Evolutionary conservation across 345 rosid genomes (phyloP).

Genomic region (Eucalyptus sideroxylon): DNA sequence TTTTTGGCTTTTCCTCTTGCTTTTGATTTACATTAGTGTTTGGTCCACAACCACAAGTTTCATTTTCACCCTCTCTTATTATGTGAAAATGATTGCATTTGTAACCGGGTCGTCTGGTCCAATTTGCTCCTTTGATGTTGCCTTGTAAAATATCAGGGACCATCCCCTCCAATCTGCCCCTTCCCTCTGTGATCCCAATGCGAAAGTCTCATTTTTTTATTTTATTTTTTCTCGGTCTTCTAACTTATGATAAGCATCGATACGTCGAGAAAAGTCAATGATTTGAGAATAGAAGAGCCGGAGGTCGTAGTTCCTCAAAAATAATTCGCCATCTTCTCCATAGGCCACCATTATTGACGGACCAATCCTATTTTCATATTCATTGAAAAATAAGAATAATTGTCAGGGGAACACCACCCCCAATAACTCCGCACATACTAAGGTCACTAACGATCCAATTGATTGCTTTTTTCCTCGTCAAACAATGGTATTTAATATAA

Average conservation of each 20-base stretch:
- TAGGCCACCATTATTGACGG: not conserved
- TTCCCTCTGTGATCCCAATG: not conserved
- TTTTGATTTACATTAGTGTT: not conserved
- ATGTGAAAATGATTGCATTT: not conserved
- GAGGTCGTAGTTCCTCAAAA: fast-evolving
- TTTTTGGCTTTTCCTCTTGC: not conserved
- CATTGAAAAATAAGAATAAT: fast-evolving
- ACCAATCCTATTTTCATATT: not conserved
- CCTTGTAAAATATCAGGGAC: not conserved
- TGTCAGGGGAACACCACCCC: not conserved
- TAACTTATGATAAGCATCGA: fast-evolving
- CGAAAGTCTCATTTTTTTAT: not conserved
- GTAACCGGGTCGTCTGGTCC: not conserved
- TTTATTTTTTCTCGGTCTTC: not conserved
- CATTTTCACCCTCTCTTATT: not conserved
- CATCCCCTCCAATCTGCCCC: not conserved
- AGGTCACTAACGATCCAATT: not conserved
- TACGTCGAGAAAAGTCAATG: not conserved
- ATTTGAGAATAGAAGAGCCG: not conserved
- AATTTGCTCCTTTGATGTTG: not conserved
- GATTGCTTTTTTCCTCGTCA: not conserved
- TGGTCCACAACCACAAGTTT: not conserved
- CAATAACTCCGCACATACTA: not conserved
- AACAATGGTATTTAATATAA: not conserved
- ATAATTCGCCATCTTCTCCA: fast-evolving